Evolutionary conservation across 257 asterid genomes (phyloP), one percentile per base, ranked within the genome.

Genomic region (Knoxia roxburghii): DNA sequence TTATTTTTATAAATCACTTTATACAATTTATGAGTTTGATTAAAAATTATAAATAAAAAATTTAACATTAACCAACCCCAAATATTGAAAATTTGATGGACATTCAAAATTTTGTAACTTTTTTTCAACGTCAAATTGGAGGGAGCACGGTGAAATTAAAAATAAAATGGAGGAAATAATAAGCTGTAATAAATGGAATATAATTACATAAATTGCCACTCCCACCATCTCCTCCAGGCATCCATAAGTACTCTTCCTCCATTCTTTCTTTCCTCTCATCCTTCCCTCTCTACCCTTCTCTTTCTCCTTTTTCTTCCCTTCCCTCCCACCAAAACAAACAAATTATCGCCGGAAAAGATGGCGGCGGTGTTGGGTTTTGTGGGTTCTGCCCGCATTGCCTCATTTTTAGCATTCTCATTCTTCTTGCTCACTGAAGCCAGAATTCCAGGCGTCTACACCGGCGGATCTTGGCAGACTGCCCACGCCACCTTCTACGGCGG

Each of bases 401-500:
- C 80, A 13, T 27, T 82, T 9, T 14, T 78, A 32, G 76, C 77
- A 0, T 54, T 74, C 17, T 68, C 55, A 7, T 76, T 75, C 9
- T 76, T 75, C 9, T 68, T 66, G 0, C 66, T 46, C 0, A 81
- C 58, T 35, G 77, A 76, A 10, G 88, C 89, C n/a, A 75, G 83
- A 58, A 81, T 84, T 32, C 93, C 96, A 39, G 96, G 95, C 0
- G 85, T 76, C 17, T 89, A 83, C 81, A 14, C 61, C 61, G 93
- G 91, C 50, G 90, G 87, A n/a, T 72, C 65, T 0, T 87, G 95
- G 95, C 77, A 85, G 65, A 62, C 64, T 41, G 96, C 96, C 56
- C 96, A 89, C 73, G 96, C 96, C 65, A 89, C 96, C 17, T 89
- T 89, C 80, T 89, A 89, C 67, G 96, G 96, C 3, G 96, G 96